phyloP scores from a whole-genome alignment of 78 protist species.

The Paulinella micropora region DNA sequence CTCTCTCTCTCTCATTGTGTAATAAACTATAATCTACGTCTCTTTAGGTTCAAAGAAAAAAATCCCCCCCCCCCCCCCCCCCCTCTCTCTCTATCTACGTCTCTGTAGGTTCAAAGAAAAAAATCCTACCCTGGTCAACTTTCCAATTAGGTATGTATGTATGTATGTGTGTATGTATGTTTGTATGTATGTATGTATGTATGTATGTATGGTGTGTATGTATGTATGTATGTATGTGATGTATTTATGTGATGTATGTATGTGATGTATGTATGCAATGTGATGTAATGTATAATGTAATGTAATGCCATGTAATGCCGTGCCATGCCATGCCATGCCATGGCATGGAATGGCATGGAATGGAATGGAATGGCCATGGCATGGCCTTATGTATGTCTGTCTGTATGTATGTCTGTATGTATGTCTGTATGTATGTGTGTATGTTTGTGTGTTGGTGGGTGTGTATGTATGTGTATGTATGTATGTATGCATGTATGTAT shows the following conservation, averaged over 20 bases:
- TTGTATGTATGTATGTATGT: neutral
- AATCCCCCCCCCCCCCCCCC: neutral
- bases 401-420: neutral
- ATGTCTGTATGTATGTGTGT: neutral
- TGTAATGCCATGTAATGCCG: no score
- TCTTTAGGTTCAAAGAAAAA: neutral
- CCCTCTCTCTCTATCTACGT: neutral
- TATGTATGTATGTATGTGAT: neutral
- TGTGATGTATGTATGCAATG: no score
- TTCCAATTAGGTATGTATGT: neutral
- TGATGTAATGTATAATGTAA: no score
- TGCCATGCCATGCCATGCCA: no score
- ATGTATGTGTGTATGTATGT: neutral
- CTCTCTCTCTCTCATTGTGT: neutral
- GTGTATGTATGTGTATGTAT: neutral
- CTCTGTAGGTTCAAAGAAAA: neutral
- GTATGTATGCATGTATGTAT: neutral
- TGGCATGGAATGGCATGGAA: no score
- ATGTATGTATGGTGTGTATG: neutral
- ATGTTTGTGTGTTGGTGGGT: neutral
- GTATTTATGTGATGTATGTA: neutral
- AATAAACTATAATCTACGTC: neutral
- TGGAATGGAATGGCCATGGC: no score
- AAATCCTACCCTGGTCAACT: slow-evolving; percentile 4
- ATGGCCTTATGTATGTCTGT: neutral